phyloP scores from a whole-genome alignment of 2,329 filamentous ascomycete genomes.

The Claviceps citrina region DNA sequence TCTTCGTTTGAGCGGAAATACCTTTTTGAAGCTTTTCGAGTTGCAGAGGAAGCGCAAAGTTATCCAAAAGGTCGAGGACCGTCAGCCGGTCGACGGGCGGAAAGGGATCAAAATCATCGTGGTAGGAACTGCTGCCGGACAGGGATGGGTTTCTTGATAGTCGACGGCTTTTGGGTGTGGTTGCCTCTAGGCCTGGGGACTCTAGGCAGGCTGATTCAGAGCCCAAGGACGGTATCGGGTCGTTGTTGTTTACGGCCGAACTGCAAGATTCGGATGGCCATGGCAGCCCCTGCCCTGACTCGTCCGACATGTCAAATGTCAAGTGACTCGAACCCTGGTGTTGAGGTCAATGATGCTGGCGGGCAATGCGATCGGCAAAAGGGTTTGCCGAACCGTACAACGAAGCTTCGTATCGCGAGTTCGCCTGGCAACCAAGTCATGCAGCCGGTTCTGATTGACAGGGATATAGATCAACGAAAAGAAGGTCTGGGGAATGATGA shows the following conservation, averaged over 20 bases:
- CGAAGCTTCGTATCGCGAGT: neutral
- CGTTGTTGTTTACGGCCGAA: constrained; percentile 29
- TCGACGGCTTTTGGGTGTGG: constrained; percentile 32
- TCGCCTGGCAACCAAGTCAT: too few species aligned
- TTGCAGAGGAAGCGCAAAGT: constrained; percentile 76
- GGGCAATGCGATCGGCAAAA: neutral
- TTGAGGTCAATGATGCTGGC: neutral
- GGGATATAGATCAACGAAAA: too few species aligned
- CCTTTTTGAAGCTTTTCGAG: constrained; percentile 81
- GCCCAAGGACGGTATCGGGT: constrained; percentile 23
- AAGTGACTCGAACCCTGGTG: neutral
- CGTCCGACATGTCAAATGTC: constrained; percentile 4
- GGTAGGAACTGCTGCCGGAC: constrained; percentile 70
- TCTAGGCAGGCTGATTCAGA: constrained; percentile 30
- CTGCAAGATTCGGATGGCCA: constrained; percentile 15
- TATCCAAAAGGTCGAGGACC: constrained; percentile 87
- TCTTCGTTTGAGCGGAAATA: constrained; percentile 68
- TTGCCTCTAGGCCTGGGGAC: constrained; percentile 35
- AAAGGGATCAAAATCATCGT: constrained; percentile 75
- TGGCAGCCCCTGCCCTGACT: neutral
- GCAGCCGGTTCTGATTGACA: too few species aligned
- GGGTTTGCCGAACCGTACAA: neutral
- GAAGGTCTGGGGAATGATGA: too few species aligned
- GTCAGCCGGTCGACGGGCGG: constrained; percentile 80
- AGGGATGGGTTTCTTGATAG: constrained; percentile 68